Evolutionary conservation across 805 yeast species (phyloP), one percentile per base, ranked within the genome.

Genomic region (Clavispora asparagi): DNA sequence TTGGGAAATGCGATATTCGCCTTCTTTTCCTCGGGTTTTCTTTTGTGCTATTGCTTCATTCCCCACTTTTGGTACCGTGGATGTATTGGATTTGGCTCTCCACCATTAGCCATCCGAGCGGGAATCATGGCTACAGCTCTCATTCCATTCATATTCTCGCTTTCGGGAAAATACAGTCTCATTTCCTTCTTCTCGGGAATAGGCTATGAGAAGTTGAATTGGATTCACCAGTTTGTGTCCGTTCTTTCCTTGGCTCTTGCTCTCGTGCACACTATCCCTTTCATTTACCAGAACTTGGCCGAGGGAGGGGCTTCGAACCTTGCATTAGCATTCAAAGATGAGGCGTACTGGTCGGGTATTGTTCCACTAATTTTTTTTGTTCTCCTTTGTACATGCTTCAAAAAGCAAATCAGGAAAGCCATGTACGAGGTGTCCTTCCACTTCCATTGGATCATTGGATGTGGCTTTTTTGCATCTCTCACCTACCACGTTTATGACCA

Each of bases 81-180:
- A 0, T 80, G 85, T 56, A 31, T 61, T 5, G 80, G 79, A 0
- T 79, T 78, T 58, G 85, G 84, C 1, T 67, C 81, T 3, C 81
- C 83, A n/a, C 84, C 83, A 9, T 48, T 80, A 31, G 81, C 80
- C 0, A 73, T 76, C 1, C 59, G 84, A 41, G 65, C 82, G 1
- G 83, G 83, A 2, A 49, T 77, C 27, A 71, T 74, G 72, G 71
- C 78, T 1, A 62, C 70, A 29, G 79, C 80, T 0, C 60, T 78
- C 39, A 66, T 76, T 7, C 83, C 84, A 0, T 75, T 77, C 54
- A 59, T 78, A 33, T 70, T 71, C 44, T 63, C 77, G 3, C 55
- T 79, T 46, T 71, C 81, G 0, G 83, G 84, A 2, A 79, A 80
- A 57, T 57, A 77, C 6, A 80, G 79, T 55, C 53, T 77, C 44